These are phyloP conservation scores for Acer campestre DNA, from an alignment of 345 rosid genomes.

Conservation along the genomic window DNA sequence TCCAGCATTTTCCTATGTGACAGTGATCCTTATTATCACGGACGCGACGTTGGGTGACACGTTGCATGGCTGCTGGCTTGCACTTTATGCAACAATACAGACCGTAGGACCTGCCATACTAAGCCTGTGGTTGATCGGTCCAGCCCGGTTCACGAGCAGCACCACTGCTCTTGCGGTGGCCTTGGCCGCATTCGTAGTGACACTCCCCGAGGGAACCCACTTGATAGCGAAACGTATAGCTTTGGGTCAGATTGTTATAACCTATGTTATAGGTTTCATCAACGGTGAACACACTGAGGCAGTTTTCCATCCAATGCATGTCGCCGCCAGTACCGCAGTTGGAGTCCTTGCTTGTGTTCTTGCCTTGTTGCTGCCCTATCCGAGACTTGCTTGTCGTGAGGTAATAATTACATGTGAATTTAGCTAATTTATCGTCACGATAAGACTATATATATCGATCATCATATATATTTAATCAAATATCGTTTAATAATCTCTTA, in stretches of 20 bases:
- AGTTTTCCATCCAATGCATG: conserved; percentile 71
- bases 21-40: conserved; percentile 56
- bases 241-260: conserved; percentile 74
- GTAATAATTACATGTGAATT: conserved; percentile 28
- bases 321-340: conserved; percentile 75
- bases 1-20: conserved; percentile 85
- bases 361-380: conserved; percentile 73
- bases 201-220: conserved; percentile 58
- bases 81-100: conserved; percentile 69
- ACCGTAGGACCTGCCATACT: conserved; percentile 69
- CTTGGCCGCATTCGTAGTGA: conserved; percentile 61
- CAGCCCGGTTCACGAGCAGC: conserved; percentile 50
- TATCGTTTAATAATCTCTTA: no score
- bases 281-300: conserved; percentile 55
- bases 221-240: conserved; percentile 73
- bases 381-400: conserved; percentile 74
- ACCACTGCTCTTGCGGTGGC: conserved; percentile 65
- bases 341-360: conserved; percentile 75
- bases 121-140: conserved; percentile 66
- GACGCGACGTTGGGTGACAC: conserved; percentile 85
- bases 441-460: no score
- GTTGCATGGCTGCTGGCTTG: conserved; percentile 70
- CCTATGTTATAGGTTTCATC: conserved; percentile 61
- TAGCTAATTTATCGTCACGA: no score
- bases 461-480: no score